Evolutionary conservation across 1,284 basidiomycete genomes (phyloP).

Genomic region (Ganoderma sinense): DNA sequence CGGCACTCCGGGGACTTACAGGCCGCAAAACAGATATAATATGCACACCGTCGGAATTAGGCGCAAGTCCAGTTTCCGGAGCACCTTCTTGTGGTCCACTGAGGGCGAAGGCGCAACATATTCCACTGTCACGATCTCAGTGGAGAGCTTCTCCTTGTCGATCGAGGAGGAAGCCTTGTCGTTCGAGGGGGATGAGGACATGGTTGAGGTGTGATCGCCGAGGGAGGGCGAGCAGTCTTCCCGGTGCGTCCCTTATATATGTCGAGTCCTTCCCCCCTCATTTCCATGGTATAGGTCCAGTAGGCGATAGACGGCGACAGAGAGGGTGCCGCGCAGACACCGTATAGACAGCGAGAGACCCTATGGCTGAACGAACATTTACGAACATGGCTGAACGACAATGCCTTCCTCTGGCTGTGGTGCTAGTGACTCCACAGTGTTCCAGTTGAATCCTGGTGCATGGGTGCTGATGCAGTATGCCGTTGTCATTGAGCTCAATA

Average conservation of each 20-base stretch:
- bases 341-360: not conserved
- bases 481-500: not conserved
- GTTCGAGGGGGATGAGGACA: not conserved
- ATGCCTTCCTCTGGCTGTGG: not conserved
- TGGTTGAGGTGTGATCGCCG: not conserved
- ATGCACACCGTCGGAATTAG: constrained; percentile 6
- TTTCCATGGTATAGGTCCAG: not conserved
- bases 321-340: not conserved
- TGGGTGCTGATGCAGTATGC: not conserved
- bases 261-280: not conserved
- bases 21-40: constrained; percentile 42
- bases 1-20: constrained; percentile 11
- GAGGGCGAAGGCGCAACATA: not conserved
- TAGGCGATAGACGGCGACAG: not conserved
- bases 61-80: constrained; percentile 34
- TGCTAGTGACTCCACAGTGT: too few relatives aligned
- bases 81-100: constrained; percentile 10
- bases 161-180: too few relatives aligned
- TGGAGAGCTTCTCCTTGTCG: not conserved
- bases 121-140: not conserved
- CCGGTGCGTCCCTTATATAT: not conserved
- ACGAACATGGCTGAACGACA: not conserved
- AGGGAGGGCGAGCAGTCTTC: not conserved
- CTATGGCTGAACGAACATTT: not conserved
- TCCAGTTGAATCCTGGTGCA: not conserved